A percentile compares a stretch with the other conserved stretches of the same genome.
Evolutionary conservation across 257 asterid genomes (phyloP).

Genomic region (Rehmannia glutinosa): DNA sequence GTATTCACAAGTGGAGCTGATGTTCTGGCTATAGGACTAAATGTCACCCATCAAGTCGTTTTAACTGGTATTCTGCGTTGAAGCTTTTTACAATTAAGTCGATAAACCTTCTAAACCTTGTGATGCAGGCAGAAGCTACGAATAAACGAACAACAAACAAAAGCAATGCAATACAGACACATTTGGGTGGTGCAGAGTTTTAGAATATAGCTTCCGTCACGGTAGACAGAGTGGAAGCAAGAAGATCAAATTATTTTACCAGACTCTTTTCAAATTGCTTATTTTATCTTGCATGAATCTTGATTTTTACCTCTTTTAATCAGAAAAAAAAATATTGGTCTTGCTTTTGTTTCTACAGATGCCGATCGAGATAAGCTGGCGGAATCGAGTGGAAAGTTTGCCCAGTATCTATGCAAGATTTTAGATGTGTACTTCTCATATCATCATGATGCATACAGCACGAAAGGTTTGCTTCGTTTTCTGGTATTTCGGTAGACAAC

Average conservation of each 20-base stretch:
- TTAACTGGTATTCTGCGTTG: slow-evolving; percentile 59
- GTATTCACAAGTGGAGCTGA: slow-evolving; percentile 99
- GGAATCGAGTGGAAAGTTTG: slow-evolving; percentile 60
- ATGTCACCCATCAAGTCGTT: slow-evolving; percentile 94
- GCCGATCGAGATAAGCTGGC: slow-evolving; percentile 68
- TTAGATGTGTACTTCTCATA: slow-evolving; percentile 75
- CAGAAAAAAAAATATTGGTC: slow-evolving; percentile 2
- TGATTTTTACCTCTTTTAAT: not conserved
- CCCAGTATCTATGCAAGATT: slow-evolving; percentile 78
- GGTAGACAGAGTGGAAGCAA: no score
- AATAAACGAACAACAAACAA: not conserved
- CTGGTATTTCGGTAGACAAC: not conserved
- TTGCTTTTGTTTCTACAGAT: slow-evolving; percentile 35
- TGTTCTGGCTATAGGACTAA: slow-evolving; percentile 84
- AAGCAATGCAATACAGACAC: no score
- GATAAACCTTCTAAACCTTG: not conserved
- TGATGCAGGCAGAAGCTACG: no score
- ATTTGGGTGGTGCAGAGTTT: no score
- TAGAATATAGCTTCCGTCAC: no score
- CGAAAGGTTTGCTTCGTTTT: slow-evolving; percentile 54
- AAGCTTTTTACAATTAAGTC: not conserved
- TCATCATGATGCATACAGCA: slow-evolving; percentile 82
- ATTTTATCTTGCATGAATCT: not conserved
- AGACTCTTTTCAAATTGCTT: no score
- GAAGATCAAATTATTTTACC: no score